Evolutionary conservation across 139 green algal genomes (phyloP), one percentile per base, ranked within the genome.

Genomic region (Mychonastes homosphaera): DNA sequence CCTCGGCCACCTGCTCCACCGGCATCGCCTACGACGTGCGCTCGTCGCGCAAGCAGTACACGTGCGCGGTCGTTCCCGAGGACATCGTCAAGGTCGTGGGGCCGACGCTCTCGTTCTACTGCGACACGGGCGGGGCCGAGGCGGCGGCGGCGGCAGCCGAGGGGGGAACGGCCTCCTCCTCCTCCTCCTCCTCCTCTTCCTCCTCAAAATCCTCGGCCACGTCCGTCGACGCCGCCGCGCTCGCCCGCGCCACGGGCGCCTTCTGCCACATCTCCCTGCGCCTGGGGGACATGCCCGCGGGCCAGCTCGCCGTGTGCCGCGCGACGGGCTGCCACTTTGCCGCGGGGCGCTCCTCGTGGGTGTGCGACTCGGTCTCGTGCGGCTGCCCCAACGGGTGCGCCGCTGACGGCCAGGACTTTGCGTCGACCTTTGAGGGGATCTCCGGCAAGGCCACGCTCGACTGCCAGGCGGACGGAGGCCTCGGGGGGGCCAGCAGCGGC

Each of bases 41-140:
- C 32, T 72, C 55, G 18, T 35, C 45, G 18, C 66, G 63, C 41
- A 81, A 81, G 40, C n/a, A 44, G 0, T 77, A 78, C 61, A 67
- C 48, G 18, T 86, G 70, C 53, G n/a, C n/a, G n/a, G n/a, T n/a
- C n/a, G n/a, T n/a, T n/a, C n/a, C n/a, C n/a, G n/a, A n/a, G n/a
- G 34, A 6, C 35, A 48, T 57, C 21, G 18, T 49, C 44, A 35
- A 24, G 9, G 10, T 72, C 38, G 43, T 76, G 19, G 47, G 57
- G 0, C 53, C 38, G 8, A 35, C 18, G 38, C 50, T 71, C 10
- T 55, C 56, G 7, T 34, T 82, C 27, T 49, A 34, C 9, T 83
- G 77, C 67, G 83, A 80, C 65, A 79, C 72, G 26, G 79, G 69
- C 27, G 55, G 70, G 1, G 15, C 52, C 26, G 13, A 62, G 24